A percentile compares a stretch with the other conserved stretches of the same genome.
phyloP scores from a whole-genome alignment of 2,329 filamentous ascomycete species.

The Cladophialophora carrionii region DNA sequence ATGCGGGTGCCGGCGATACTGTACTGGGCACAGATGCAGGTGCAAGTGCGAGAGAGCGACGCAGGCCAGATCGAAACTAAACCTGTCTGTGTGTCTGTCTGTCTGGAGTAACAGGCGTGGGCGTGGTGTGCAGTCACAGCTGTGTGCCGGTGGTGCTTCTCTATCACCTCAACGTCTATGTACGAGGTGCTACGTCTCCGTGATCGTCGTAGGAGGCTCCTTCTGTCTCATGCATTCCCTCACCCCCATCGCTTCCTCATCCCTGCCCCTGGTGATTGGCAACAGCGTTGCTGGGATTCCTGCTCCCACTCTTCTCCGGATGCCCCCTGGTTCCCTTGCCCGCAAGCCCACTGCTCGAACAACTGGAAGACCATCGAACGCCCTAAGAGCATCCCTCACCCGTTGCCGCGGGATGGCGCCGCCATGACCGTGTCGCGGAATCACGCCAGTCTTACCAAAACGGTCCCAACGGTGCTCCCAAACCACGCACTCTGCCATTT shows the following conservation, averaged over 20 bases:
- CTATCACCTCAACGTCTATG: neutral
- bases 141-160: neutral
- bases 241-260: neutral
- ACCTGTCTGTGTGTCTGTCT: neutral
- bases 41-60: neutral
- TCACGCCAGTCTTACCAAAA: constrained; percentile 20
- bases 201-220: neutral
- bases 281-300: neutral
- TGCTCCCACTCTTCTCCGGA: constrained; percentile 7
- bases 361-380: constrained; percentile 27
- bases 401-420: constrained; percentile 28
- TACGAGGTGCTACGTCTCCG: neutral
- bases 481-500: constrained; percentile 6
- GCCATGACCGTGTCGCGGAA: constrained; percentile 24
- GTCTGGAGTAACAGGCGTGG: neutral
- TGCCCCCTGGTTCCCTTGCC: constrained; percentile 8
- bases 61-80: constrained; percentile 14
- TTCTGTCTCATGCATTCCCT: neutral
- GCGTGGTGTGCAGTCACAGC: neutral
- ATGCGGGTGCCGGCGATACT: neutral
- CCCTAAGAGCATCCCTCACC: constrained; percentile 23
- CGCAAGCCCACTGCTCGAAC: constrained; percentile 12
- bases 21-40: constrained; percentile 3
- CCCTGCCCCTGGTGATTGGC: constrained; percentile 1
- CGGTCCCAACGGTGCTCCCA: neutral